Percentiles rank a stretch among this genome's conserved stretches.
Evolutionary conservation across 2,329 filamentous ascomycete genomes (phyloP).

Genomic region (Venturia asperata): DNA sequence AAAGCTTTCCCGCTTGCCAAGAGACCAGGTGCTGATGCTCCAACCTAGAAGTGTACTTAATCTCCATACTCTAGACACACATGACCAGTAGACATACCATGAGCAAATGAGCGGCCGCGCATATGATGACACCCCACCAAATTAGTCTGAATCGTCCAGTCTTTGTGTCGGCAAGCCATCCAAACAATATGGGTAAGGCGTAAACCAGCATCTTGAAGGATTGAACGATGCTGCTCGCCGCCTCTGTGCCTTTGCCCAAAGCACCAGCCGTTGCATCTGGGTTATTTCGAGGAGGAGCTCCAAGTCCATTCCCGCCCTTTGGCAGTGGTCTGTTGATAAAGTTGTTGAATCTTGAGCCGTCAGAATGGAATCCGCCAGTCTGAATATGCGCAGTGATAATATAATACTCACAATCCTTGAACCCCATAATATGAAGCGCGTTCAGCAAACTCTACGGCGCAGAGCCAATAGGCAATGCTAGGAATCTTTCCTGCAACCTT

Average conservation of each 20-base stretch:
- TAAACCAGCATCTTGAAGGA: constrained; percentile 52
- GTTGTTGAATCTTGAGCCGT: constrained; percentile 3
- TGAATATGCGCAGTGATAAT: neutral
- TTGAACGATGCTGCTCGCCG: neutral
- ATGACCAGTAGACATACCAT: constrained; percentile 22
- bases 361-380: neutral
- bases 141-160: constrained; percentile 37
- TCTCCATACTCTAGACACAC: neutral
- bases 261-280: constrained; percentile 11
- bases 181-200: constrained; percentile 44
- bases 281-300: constrained; percentile 1
- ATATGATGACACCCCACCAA: constrained; percentile 32
- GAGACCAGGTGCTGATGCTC: constrained; percentile 23
- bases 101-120: constrained; percentile 27
- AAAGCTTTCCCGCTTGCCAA: constrained; percentile 12
- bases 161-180: constrained; percentile 41
- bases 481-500: constrained; percentile 47
- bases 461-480: constrained; percentile 48
- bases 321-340: constrained; percentile 15
- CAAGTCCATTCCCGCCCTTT: constrained; percentile 18
- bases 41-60: neutral
- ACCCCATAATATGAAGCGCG: constrained; percentile 55
- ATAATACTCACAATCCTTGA: constrained; percentile 20
- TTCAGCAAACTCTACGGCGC: constrained; percentile 54
- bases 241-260: neutral